phyloP scores from a whole-genome alignment of 805 yeast genomes.

The Brettanomyces custersianus region DNA sequence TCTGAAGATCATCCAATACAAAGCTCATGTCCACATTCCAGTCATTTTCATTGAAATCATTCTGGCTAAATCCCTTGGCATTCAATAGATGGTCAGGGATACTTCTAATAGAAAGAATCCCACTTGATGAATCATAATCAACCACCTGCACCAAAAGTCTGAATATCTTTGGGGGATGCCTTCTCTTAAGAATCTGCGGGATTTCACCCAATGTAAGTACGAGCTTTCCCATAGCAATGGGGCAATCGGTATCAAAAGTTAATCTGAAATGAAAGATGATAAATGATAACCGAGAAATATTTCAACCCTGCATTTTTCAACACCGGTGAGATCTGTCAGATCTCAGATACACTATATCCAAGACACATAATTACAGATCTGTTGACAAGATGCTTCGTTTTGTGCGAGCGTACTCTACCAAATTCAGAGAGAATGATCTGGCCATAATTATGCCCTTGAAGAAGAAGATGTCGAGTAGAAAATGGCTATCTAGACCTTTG shows the following conservation, averaged over 20 bases:
- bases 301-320: too few relatives aligned
- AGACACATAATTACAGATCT: too few relatives aligned
- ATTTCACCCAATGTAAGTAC: slow-evolving; percentile 12
- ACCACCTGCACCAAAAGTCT: slow-evolving; percentile 17
- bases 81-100: slow-evolving; percentile 8
- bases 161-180: slow-evolving; percentile 8
- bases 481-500: slow-evolving; percentile 25
- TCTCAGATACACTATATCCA: too few relatives aligned
- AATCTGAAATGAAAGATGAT: too few relatives aligned
- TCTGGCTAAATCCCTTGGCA: too few relatives aligned
- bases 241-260: too few relatives aligned
- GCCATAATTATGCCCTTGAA: slow-evolving; percentile 22
- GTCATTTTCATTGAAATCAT: not conserved
- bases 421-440: slow-evolving; percentile 23
- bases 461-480: slow-evolving; percentile 14
- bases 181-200: slow-evolving; percentile 4
- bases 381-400: slow-evolving; percentile 1
- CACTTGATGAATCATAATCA: slow-evolving; percentile 11
- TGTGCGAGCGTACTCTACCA: slow-evolving; percentile 11
- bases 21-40: slow-evolving; percentile 8
- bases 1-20: slow-evolving; percentile 5
- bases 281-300: too few relatives aligned
- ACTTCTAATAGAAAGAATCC: slow-evolving; percentile 7
- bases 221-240: slow-evolving; percentile 17
- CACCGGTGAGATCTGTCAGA: too few relatives aligned